Percentiles rank a stretch among this genome's conserved stretches.
These are phyloP conservation scores for Rhodotorula mucilaginosa DNA, from an alignment of 1,284 basidiomycete species.

Conservation along the genomic window DNA sequence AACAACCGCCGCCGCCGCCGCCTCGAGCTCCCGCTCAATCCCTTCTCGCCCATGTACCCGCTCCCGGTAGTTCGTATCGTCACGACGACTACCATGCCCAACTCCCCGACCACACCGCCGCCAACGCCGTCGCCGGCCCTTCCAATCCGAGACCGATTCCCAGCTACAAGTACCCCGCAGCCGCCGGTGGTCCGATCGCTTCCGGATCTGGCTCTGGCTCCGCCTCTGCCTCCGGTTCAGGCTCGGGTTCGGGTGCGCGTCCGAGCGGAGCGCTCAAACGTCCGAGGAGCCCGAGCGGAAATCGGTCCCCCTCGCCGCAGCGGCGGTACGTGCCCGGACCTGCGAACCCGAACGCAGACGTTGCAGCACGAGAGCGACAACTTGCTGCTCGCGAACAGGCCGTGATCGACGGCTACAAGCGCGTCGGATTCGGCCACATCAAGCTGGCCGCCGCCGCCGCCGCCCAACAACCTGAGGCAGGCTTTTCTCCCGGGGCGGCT, in stretches of 20 bases:
- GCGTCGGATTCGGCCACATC: no score
- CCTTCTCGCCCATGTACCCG: no score
- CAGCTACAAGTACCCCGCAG: not conserved
- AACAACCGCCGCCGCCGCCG: no score
- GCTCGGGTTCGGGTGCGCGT: not conserved
- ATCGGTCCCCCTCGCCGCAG: not conserved
- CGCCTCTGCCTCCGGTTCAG: not conserved
- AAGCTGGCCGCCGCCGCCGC: not conserved
- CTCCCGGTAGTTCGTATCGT: not conserved
- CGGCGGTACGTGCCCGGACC: no score
- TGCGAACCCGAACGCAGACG: no score
- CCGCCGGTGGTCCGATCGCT: not conserved
- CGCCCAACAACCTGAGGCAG: not conserved
- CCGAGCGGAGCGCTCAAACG: not conserved
- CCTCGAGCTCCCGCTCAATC: no score
- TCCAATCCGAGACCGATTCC: conserved; percentile 9
- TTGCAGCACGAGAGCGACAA: not conserved
- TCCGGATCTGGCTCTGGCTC: not conserved
- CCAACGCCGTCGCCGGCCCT: conserved; percentile 7
- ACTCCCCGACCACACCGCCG: not conserved
- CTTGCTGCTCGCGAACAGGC: not conserved
- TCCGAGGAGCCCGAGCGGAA: not conserved
- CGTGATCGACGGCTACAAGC: not conserved
- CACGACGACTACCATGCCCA: not conserved
- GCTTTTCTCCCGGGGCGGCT: no score